These are phyloP conservation scores for Macrophomina tecta DNA, from an alignment of 2,329 filamentous ascomycete species.

Conservation along the genomic window DNA sequence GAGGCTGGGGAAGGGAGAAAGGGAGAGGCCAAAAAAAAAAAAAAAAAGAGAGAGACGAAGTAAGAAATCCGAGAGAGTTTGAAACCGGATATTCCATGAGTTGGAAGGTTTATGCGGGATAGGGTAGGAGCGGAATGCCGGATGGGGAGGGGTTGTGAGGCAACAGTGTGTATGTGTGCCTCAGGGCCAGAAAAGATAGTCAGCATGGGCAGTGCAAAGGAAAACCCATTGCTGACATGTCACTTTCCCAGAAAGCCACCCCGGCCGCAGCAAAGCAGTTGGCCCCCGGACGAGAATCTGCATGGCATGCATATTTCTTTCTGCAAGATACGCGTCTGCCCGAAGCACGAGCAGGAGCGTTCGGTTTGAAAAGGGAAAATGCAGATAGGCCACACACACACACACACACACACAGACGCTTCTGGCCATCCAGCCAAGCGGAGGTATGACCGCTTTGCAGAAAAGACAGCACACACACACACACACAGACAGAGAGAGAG, in stretches of 20 bases:
- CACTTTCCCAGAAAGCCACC: background rate
- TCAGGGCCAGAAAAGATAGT: background rate
- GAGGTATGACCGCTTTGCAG: background rate
- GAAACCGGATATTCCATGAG: too few species aligned
- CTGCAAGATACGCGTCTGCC: conserved; percentile 5
- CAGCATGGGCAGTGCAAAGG: background rate
- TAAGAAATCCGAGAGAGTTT: background rate
- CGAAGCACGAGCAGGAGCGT: background rate
- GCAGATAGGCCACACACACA: background rate
- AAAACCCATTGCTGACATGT: background rate
- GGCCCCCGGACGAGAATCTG: background rate
- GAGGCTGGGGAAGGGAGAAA: background rate
- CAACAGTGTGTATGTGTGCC: background rate
- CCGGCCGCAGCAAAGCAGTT: background rate
- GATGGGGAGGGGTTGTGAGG: too few species aligned
- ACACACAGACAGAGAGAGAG: background rate
- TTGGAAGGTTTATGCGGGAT: background rate
- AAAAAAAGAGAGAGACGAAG: too few species aligned
- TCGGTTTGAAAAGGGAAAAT: background rate
- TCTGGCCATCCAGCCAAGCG: background rate
- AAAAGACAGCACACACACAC: background rate
- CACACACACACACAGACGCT: background rate
- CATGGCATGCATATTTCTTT: background rate
- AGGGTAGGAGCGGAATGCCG: background rate
- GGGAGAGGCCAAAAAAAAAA: background rate